Evolutionary conservation across 108 stramenopile genomes (phyloP).

Genomic region (Nannochloropsis granulata): DNA sequence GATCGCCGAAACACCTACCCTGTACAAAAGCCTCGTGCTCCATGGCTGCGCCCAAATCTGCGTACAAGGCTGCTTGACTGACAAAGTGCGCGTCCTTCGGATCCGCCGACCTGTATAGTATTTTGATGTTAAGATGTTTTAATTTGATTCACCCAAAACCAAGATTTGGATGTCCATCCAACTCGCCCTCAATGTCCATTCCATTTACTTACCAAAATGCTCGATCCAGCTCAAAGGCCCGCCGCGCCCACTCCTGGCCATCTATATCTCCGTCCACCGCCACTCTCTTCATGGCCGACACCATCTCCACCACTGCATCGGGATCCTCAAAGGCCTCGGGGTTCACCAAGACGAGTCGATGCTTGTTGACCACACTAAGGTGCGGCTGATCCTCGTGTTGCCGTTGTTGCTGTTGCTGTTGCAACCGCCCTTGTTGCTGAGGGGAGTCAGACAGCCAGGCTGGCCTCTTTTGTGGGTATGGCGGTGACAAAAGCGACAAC

Average conservation of each 20-base stretch:
- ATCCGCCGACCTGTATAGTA: neutral
- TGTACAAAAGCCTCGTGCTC: neutral
- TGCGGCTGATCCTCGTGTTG: neutral
- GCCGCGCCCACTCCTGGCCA: neutral
- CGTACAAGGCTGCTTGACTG: neutral
- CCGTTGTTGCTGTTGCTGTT: neutral
- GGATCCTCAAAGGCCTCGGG: neutral
- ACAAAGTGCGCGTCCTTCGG: neutral
- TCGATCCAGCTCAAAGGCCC: neutral
- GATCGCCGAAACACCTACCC: neutral
- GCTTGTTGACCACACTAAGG: neutral
- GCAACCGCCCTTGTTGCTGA: neutral
- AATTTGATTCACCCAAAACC: too few species aligned
- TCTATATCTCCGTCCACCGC: neutral
- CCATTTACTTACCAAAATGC: neutral
- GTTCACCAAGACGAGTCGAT: neutral
- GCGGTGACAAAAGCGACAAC: neutral
- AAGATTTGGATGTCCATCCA: neutral
- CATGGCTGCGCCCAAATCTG: neutral
- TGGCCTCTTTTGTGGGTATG: too few species aligned
- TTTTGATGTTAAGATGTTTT: too few species aligned
- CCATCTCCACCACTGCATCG: neutral
- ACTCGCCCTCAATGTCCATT: neutral
- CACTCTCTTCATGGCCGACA: neutral
- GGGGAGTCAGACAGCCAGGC: neutral